phyloP scores from a whole-genome alignment of 2,329 filamentous ascomycete genomes.

The Metarhizium humberi region DNA sequence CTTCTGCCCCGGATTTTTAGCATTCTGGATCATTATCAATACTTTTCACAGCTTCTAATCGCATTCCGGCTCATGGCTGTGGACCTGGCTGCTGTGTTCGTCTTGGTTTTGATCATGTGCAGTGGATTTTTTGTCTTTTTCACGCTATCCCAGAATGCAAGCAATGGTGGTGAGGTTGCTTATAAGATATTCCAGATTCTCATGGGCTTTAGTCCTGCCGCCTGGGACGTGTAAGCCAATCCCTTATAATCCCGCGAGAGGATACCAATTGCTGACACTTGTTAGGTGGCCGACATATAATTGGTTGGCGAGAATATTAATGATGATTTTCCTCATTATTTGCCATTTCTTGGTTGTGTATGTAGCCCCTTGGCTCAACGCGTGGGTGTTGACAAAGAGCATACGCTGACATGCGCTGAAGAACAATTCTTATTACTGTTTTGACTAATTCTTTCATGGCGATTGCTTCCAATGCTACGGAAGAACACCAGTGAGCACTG shows the following conservation, averaged over 20 bases:
- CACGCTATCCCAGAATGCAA: slow-evolving; percentile 65
- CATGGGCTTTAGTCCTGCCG: slow-evolving; percentile 92
- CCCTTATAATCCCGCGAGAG: too few relatives aligned
- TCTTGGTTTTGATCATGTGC: slow-evolving; percentile 78
- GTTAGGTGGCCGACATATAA: slow-evolving; percentile 63
- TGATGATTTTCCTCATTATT: slow-evolving; percentile 82
- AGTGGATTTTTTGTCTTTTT: slow-evolving; percentile 96
- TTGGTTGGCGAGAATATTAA: slow-evolving; percentile 61
- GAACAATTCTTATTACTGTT: slow-evolving; percentile 89
- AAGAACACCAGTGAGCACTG: slow-evolving; percentile 63
- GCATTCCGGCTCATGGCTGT: slow-evolving; percentile 91
- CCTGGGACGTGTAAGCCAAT: slow-evolving; percentile 68
- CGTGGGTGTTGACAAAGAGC: background rate
- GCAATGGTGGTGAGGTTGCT: slow-evolving; percentile 65
- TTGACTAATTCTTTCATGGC: slow-evolving; percentile 94
- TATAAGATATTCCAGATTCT: slow-evolving; percentile 89
- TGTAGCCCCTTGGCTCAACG: slow-evolving; percentile 15
- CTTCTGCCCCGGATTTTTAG: slow-evolving; percentile 88
- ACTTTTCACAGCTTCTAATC: slow-evolving; percentile 90
- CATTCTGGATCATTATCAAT: slow-evolving; percentile 87
- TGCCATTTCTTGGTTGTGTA: slow-evolving; percentile 88
- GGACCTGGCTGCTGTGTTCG: slow-evolving; percentile 75
- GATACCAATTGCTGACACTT: background rate
- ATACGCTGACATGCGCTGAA: slow-evolving; percentile 15
- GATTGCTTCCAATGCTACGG: slow-evolving; percentile 84